Evolutionary conservation across 345 rosid species (phyloP).

Genomic region (Eucalyptus erythrocorys): DNA sequence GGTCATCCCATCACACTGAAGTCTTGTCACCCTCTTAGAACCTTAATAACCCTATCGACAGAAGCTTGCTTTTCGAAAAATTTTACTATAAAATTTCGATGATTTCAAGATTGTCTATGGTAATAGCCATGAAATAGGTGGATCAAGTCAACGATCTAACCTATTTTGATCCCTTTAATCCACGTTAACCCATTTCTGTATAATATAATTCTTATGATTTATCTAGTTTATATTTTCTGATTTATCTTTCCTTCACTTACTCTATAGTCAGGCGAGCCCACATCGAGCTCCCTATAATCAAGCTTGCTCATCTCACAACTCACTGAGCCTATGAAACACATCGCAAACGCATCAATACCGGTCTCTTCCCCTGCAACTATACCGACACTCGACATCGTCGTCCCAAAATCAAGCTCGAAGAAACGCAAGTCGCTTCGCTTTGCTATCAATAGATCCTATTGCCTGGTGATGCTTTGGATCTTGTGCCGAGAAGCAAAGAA

Average conservation of each 20-base stretch:
- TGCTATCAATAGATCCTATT: no score
- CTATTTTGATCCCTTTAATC: no score
- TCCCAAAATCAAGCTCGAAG: background rate
- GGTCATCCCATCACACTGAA: background rate
- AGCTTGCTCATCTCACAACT: background rate
- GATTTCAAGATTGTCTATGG: no score
- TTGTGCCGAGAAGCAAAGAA: no score
- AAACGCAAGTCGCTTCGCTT: background rate
- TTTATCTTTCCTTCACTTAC: background rate
- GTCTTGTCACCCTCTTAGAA: background rate
- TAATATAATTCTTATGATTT: no score
- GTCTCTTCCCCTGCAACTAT: no score
- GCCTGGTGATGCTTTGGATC: background rate
- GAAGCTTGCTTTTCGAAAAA: background rate
- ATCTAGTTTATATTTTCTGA: no score
- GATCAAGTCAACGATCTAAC: no score
- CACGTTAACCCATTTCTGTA: no score
- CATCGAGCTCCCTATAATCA: background rate
- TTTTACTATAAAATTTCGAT: background rate
- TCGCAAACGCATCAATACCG: no score
- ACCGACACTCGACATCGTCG: background rate
- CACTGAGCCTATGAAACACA: background rate
- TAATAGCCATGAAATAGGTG: background rate
- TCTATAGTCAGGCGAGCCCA: background rate
- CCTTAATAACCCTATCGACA: background rate